Conservation (phyloP, 2,329 filamentous ascomycete species). For the Phaeosphaeriaceae sp. region DNA sequence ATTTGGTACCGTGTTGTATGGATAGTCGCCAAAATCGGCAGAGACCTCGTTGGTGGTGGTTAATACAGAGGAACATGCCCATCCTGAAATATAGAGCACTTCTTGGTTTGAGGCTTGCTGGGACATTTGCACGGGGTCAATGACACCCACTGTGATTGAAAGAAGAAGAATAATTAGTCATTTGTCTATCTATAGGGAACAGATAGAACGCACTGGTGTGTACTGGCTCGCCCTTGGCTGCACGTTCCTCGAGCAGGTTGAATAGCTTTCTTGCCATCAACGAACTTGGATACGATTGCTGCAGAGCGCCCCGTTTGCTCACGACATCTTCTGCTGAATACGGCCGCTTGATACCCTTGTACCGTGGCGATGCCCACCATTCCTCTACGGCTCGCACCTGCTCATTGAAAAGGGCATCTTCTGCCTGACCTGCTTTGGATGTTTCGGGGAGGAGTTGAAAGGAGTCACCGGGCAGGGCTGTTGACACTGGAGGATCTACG, state of each 20-base stretch:
- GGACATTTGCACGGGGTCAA: conserved; percentile 99
- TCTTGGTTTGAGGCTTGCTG: conserved; percentile 97
- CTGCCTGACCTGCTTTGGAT: conserved; percentile 77
- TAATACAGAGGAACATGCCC: conserved; percentile 93
- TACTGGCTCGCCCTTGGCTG: conserved; percentile 81
- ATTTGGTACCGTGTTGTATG: conserved; percentile 98
- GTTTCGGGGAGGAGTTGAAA: conserved; percentile 84
- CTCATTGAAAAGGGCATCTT: conserved; percentile 83
- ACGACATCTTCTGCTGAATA: conserved; percentile 92
- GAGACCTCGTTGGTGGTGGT: conserved; percentile 97
- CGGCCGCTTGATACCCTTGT: conserved; percentile 85
- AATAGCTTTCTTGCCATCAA: conserved; percentile 96
- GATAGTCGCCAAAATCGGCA: conserved; percentile 97
- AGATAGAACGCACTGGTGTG: conserved; percentile 75
- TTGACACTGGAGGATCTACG: conserved; percentile 67
- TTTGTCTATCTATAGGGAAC: conserved; percentile 28
- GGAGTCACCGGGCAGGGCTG: conserved; percentile 70
- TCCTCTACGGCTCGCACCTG: conserved; percentile 84
- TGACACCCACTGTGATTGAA: conserved; percentile 77
- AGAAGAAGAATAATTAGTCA: conserved; percentile 38
- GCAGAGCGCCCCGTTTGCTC: conserved; percentile 86
- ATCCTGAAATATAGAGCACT: conserved; percentile 93
- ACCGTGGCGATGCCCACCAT: conserved; percentile 90
- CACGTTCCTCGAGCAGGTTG: conserved; percentile 80
- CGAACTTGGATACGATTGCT: conserved; percentile 89